Evolutionary conservation across 192 early-diverging fungal genomes (phyloP), one percentile per base, ranked within the genome.

Genomic region (Podila epicladia): DNA sequence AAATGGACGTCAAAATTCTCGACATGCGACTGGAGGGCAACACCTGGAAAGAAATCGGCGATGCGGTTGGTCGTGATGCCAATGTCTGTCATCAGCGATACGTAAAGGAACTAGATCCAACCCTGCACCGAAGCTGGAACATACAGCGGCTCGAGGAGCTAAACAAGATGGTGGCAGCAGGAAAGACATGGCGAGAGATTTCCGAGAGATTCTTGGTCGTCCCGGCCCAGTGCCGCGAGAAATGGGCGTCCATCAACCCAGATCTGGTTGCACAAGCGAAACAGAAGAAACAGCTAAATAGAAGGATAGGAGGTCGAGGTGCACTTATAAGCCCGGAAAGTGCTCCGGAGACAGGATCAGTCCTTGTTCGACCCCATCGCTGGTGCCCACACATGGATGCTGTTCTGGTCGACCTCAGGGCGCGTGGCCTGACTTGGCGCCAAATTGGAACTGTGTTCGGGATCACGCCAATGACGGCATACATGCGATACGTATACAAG

Each of bases 41-140:
- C 33, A 64, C 45, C 48, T 80, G 77, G 77, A n/a, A 68, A 11
- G 77, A 80, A 33, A 73, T 80, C 41, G 77, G 62, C 11, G 71
- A 33, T 0, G 71, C 62, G 3, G 5, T 73, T 1, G 62, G 58
- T 49, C 37, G 38, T 4, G 71, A 72, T 11, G 8, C 19, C 11
- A 9, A 35, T 6, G 35, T 59, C 29, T 67, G 69, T 15, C 65
- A 73, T 13, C 24, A 48, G 20, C 77, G 71, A 22, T 80, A 80
- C 32, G n/a, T 49, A 9, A 72, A 51, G 41, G 24, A 35, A 2
- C 29, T 80, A 55, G 69, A 80, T 35, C 77, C 70, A 12, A 45
- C 76, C 4, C 45, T 65, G 57, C 64, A 33, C 12, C 37, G 41
- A 17, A 33, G 17, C 20, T 80, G 77, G 77, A 71, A 26, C 6